phyloP scores from a whole-genome alignment of 1,284 basidiomycete genomes.

The Leccinum fuscescens region DNA sequence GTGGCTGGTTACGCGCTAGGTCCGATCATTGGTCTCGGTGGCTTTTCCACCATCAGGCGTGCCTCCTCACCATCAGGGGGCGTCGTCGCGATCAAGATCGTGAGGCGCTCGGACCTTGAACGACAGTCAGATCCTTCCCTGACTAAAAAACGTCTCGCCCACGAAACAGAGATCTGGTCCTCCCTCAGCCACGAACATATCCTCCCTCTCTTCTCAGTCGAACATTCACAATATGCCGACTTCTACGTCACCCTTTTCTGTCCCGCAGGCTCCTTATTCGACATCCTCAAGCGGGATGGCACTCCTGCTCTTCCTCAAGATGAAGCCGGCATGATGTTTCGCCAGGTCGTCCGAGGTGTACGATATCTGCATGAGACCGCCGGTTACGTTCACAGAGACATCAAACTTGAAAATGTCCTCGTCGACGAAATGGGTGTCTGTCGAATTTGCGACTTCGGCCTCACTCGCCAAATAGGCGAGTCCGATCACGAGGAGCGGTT shows the following conservation, averaged over 20 bases:
- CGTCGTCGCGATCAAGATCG: conserved; percentile 80
- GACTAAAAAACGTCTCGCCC: conserved; percentile 60
- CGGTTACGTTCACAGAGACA: conserved; percentile 82
- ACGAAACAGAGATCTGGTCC: conserved; percentile 81
- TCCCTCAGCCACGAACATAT: conserved; percentile 75
- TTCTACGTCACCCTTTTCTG: conserved; percentile 85
- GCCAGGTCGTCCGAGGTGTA: conserved; percentile 85
- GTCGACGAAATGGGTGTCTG: conserved; percentile 82
- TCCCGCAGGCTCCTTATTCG: conserved; percentile 82
- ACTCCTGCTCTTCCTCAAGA: conserved; percentile 63
- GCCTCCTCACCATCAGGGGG: conserved; percentile 69
- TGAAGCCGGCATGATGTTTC: conserved; percentile 85
- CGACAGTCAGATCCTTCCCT: conserved; percentile 47
- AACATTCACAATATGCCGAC: conserved; percentile 66
- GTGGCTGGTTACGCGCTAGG: conserved; percentile 79
- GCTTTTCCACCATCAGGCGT: conserved; percentile 82
- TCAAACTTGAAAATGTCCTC: conserved; percentile 96
- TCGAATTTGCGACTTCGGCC: conserved; percentile 82
- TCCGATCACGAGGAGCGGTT: conserved; percentile 40
- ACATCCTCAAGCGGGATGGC: conserved; percentile 77
- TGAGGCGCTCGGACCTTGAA: conserved; percentile 54
- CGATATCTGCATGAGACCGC: conserved; percentile 83
- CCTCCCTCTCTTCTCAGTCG: conserved; percentile 75
- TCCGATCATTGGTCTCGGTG: conserved; percentile 77
- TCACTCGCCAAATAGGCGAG: conserved; percentile 65